These are phyloP conservation scores for Vigna radiata DNA, from an alignment of 306 rosid species.

Conservation along the genomic window DNA sequence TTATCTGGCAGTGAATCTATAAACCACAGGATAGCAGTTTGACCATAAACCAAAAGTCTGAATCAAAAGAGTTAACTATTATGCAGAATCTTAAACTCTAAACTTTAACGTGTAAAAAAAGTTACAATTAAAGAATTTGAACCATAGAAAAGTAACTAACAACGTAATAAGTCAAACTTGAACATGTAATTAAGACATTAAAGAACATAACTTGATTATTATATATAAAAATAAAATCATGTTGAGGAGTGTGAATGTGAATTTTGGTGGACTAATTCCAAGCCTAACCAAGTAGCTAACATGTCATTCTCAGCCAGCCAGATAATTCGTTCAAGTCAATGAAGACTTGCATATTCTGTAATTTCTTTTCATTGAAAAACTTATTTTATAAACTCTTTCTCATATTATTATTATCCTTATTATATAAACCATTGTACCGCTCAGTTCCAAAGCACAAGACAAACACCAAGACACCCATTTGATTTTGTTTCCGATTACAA, in stretches of 20 bases:
- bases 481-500: slow-evolving; percentile 13
- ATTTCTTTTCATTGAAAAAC: too few relatives aligned
- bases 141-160: neutral
- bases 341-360: neutral
- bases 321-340: neutral
- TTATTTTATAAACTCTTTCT: too few relatives aligned
- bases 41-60: too few relatives aligned
- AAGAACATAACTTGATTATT: neutral
- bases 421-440: neutral
- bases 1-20: too few relatives aligned
- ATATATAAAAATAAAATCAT: neutral
- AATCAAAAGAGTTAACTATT: too few relatives aligned
- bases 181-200: neutral
- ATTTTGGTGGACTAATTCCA: neutral
- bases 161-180: neutral
- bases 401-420: neutral
- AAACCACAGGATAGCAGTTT: too few relatives aligned
- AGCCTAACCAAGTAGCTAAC: neutral
- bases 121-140: neutral
- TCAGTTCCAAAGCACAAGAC: slow-evolving; percentile 32
- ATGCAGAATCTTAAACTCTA: too few relatives aligned
- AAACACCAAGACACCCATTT: neutral
- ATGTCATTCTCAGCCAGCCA: slow-evolving; percentile 9
- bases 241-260: neutral
- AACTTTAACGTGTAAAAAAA: too few relatives aligned